Percentiles rank a stretch among this genome's conserved stretches.
phyloP scores from a whole-genome alignment of 192 early-diverging fungal species.

The Coemansia sp. region DNA sequence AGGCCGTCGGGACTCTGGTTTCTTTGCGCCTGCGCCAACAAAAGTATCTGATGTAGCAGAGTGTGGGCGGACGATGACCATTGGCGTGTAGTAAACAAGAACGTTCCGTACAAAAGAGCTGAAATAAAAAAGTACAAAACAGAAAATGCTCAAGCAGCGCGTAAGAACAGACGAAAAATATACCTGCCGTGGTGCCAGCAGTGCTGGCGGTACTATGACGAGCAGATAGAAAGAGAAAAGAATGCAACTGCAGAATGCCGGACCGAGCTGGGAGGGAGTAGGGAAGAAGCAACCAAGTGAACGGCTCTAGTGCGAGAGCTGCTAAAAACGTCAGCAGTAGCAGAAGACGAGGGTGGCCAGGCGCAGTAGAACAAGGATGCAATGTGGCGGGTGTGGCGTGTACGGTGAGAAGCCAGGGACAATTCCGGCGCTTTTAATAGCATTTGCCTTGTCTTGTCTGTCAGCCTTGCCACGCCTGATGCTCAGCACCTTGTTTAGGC shows the following conservation, averaged over 20 bases:
- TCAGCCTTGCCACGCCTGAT: background rate
- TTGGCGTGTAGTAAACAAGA: background rate
- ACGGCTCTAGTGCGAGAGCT: conserved; percentile 9
- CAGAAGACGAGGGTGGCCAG: conserved; percentile 4
- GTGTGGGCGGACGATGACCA: background rate
- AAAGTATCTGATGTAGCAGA: background rate
- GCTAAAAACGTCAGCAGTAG: conserved; percentile 1
- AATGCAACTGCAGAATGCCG: conserved; percentile 4
- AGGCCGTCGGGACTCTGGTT: background rate
- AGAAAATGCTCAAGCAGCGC: background rate
- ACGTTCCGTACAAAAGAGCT: background rate
- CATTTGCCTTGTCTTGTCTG: background rate
- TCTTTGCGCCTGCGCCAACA: background rate
- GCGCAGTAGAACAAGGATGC: conserved; percentile 26
- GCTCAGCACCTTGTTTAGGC: background rate
- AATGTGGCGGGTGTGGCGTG: conserved; percentile 55
- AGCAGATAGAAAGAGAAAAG: background rate
- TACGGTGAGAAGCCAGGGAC: conserved; percentile 30
- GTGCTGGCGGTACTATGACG: conserved; percentile 6
- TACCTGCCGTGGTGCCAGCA: conserved; percentile 1
- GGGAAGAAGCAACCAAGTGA: conserved; percentile 11
- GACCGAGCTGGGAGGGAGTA: conserved; percentile 9
- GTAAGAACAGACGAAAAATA: background rate
- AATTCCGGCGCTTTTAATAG: conserved; percentile 7
- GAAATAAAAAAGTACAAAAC: background rate